A percentile compares a stretch with the other conserved stretches of the same genome.
phyloP scores from a whole-genome alignment of 163 green algal species.

The Chloromonas sp. region DNA sequence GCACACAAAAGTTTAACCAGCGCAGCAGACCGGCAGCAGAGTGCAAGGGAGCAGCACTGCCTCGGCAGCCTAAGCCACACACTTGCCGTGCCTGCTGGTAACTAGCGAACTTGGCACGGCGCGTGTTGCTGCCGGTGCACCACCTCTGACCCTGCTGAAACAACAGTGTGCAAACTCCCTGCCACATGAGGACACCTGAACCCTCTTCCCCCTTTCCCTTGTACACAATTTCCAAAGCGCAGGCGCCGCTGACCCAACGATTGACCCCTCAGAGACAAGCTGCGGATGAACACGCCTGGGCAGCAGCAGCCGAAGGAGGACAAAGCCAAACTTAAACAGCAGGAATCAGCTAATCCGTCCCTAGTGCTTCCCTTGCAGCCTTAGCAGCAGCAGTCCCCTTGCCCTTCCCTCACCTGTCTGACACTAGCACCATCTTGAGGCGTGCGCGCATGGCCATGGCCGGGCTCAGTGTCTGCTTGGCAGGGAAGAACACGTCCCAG shows the following conservation, averaged over 20 bases:
- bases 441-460: slow-evolving; percentile 13
- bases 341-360: background rate
- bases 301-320: too few relatives aligned
- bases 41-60: background rate
- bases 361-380: background rate
- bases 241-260: background rate
- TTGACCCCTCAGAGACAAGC: too few relatives aligned
- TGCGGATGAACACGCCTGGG: too few relatives aligned
- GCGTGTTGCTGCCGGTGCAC: background rate
- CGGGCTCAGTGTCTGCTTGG: slow-evolving; percentile 4
- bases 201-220: background rate
- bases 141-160: background rate
- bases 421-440: slow-evolving; percentile 35
- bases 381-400: background rate
- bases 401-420: slow-evolving; percentile 21
- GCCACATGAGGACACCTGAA: background rate
- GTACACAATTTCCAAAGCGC: background rate
- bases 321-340: background rate
- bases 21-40: background rate
- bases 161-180: background rate
- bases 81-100: too few relatives aligned
- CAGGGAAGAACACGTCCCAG: slow-evolving; percentile 39
- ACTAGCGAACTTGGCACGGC: too few relatives aligned
- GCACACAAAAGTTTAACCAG: too few relatives aligned
- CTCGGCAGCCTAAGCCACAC: background rate